Percentiles rank a stretch among this genome's conserved stretches.
Conservation (phyloP, 257 asterid genomes). For the Fraxinus americana region DNA sequence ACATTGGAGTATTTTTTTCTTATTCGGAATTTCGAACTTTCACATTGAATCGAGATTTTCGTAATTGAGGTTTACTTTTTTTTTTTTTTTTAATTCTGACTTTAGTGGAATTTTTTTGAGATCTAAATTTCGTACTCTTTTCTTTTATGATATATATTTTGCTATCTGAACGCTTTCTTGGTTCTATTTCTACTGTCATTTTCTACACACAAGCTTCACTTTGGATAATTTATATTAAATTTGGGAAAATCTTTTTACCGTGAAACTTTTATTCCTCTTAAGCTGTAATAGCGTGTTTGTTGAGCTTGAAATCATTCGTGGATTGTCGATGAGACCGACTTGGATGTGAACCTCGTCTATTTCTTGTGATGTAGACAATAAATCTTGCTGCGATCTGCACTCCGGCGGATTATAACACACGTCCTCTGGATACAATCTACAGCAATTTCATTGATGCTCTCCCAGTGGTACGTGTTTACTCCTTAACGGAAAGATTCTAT, state of each 20-base stretch:
- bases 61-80: no score
- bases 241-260: slow-evolving; percentile 12
- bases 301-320: slow-evolving; percentile 20
- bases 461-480: slow-evolving; percentile 70
- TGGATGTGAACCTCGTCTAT: slow-evolving; percentile 24
- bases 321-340: slow-evolving; percentile 16
- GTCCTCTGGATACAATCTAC: slow-evolving; percentile 95
- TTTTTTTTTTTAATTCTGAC: not conserved
- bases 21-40: not conserved
- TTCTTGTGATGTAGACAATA: slow-evolving; percentile 55
- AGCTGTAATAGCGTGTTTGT: slow-evolving; percentile 3
- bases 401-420: slow-evolving; percentile 94
- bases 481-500: slow-evolving; percentile 5
- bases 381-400: slow-evolving; percentile 99
- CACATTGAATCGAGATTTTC: no score
- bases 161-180: not conserved
- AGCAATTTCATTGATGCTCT: slow-evolving; percentile 98
- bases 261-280: slow-evolving; percentile 2
- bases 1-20: not conserved
- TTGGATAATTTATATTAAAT: not conserved
- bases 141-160: not conserved
- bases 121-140: slow-evolving; percentile 4
- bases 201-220: not conserved
- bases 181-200: slow-evolving; percentile 2
- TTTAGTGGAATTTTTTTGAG: slow-evolving; percentile 19